phyloP scores from a whole-genome alignment of 441 rosid genomes.

The Dalechampia spathulata region DNA sequence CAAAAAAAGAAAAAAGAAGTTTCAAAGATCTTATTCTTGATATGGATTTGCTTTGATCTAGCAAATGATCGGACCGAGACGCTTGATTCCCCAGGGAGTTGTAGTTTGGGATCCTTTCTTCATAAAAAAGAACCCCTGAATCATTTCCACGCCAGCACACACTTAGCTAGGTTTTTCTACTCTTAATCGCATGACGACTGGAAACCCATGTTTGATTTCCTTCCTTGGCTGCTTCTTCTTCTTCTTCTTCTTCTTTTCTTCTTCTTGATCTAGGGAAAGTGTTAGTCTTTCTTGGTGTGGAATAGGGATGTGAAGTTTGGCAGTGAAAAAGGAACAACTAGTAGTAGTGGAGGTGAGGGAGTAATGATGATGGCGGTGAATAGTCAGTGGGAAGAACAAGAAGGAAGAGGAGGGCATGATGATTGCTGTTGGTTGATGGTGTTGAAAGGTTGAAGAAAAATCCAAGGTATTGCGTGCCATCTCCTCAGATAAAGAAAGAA shows the following conservation, averaged over 20 bases:
- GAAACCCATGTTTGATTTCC: no score
- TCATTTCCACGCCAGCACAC: background rate
- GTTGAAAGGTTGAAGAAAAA: conserved; percentile 28
- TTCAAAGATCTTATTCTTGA: background rate
- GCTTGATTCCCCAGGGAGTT: conserved; percentile 51
- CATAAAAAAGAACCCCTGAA: conserved; percentile 11
- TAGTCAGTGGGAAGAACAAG: conserved; percentile 31
- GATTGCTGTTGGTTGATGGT: conserved; percentile 38
- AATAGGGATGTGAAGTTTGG: conserved; percentile 22
- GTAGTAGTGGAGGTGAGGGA: conserved; percentile 21
- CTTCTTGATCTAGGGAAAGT: conserved; percentile 9
- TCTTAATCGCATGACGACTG: background rate
- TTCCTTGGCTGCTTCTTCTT: no score
- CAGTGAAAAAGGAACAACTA: conserved; percentile 8
- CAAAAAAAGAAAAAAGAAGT: no score
- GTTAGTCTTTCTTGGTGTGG: conserved; percentile 7
- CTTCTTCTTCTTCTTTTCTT: background rate
- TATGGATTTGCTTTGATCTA: conserved; percentile 26
- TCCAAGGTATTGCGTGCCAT: conserved; percentile 32
- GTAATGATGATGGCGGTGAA: conserved; percentile 43
- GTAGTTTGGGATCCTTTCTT: conserved; percentile 22
- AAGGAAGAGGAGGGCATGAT: conserved; percentile 43
- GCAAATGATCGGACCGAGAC: conserved; percentile 52
- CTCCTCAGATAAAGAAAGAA: background rate
- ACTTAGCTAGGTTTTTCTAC: background rate